Conservation (phyloP, 2,329 filamentous ascomycete genomes). For the Trichoderma arundinaceum region DNA sequence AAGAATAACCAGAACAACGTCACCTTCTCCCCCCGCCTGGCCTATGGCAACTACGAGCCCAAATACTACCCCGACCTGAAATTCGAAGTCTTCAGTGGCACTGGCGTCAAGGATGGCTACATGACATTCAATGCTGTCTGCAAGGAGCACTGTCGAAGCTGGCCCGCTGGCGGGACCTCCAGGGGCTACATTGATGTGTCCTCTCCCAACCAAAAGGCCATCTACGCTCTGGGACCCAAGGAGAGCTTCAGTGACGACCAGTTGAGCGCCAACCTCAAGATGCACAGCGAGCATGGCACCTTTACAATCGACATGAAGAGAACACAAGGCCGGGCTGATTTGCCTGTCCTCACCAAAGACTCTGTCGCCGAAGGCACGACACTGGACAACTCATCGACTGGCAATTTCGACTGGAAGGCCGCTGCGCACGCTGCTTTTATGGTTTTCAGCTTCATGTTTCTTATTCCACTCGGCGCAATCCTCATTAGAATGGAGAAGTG, state of each 20-base stretch:
- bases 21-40: conserved; percentile 61
- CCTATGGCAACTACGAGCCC: conserved; percentile 59
- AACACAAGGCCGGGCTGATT: conserved; percentile 53
- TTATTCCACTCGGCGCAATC: conserved; percentile 62
- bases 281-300: conserved; percentile 59
- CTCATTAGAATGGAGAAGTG: conserved; percentile 58
- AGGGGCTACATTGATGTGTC: conserved; percentile 57
- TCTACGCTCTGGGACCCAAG: conserved; percentile 62
- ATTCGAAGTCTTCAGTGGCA: conserved; percentile 53
- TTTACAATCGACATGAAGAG: conserved; percentile 62
- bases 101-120: conserved; percentile 53
- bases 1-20: conserved; percentile 53
- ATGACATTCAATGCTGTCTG: conserved; percentile 60
- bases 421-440: conserved; percentile 58
- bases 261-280: conserved; percentile 52
- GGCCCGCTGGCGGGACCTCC: conserved; percentile 45
- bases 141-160: conserved; percentile 56
- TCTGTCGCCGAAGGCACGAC: conserved; percentile 46
- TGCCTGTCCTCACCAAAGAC: conserved; percentile 48
- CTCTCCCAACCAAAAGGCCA: conserved; percentile 55
- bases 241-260: conserved; percentile 52
- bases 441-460: conserved; percentile 59
- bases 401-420: conserved; percentile 48
- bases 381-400: conserved; percentile 41
- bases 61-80: conserved; percentile 51